Percentiles rank a stretch among this genome's conserved stretches.
Conservation (phyloP, 2,329 filamentous ascomycete genomes). For the Penicillium hordei region DNA sequence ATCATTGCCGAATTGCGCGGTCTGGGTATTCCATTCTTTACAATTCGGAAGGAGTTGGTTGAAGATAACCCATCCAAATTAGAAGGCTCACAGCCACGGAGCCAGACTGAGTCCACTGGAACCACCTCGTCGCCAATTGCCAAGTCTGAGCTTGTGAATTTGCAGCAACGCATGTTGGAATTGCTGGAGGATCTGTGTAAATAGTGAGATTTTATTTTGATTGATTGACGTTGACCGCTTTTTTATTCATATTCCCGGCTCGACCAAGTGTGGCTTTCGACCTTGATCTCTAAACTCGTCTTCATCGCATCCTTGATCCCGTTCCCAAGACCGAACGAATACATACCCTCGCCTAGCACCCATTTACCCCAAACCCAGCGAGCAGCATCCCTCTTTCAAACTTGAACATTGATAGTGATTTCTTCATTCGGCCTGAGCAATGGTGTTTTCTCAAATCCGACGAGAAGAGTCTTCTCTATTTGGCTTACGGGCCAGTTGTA, state of each 20-base stretch:
- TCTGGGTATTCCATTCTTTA: slow-evolving; percentile 63
- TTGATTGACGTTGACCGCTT: neutral
- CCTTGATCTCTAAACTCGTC: neutral
- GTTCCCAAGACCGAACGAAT: neutral
- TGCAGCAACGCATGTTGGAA: slow-evolving; percentile 52
- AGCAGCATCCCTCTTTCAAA: neutral
- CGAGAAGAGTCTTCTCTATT: neutral
- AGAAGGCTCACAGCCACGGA: neutral
- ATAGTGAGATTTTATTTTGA: slow-evolving; percentile 25
- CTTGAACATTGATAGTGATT: neutral
- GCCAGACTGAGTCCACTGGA: neutral
- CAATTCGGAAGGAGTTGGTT: slow-evolving; percentile 49
- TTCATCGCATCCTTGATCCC: neutral
- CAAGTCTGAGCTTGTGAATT: slow-evolving; percentile 42
- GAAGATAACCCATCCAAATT: slow-evolving; percentile 15
- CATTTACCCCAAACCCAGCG: neutral
- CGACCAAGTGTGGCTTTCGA: neutral
- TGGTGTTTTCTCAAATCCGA: neutral
- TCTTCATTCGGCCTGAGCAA: neutral
- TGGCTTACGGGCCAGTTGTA: neutral
- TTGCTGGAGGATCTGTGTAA: slow-evolving; percentile 53
- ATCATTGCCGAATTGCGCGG: slow-evolving; percentile 57
- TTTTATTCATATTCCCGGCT: neutral
- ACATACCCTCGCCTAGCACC: neutral
- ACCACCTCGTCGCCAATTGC: slow-evolving; percentile 31